Evolutionary conservation across 345 rosid genomes (phyloP).

Genomic region (Clarkia xantiana): DNA sequence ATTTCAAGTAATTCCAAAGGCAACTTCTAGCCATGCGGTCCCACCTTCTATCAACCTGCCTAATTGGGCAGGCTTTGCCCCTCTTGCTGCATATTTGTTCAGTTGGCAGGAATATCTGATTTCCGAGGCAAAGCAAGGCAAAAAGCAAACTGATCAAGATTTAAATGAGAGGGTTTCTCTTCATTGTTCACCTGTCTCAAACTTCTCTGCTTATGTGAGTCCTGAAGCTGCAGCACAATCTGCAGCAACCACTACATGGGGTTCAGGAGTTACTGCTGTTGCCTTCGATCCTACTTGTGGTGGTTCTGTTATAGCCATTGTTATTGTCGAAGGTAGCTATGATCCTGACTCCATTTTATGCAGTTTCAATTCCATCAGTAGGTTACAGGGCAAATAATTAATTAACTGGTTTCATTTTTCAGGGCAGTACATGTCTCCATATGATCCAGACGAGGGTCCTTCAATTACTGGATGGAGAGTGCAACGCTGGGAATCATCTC

Average conservation of each 20-base stretch:
- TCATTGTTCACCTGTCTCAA: slow-evolving; percentile 95
- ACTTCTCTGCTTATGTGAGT: slow-evolving; percentile 96
- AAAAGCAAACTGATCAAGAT: slow-evolving; percentile 53
- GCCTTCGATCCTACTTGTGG: slow-evolving; percentile 98
- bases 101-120: slow-evolving; percentile 93
- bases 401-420: slow-evolving; percentile 9
- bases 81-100: slow-evolving; percentile 86
- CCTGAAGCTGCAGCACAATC: slow-evolving; percentile 98
- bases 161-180: slow-evolving; percentile 47
- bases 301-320: slow-evolving; percentile 96
- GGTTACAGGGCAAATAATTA: slow-evolving; percentile 1
- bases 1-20: slow-evolving; percentile 65
- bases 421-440: slow-evolving; percentile 99
- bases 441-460: slow-evolving; percentile 99
- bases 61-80: slow-evolving; percentile 94
- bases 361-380: slow-evolving; percentile 7
- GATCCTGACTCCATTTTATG: slow-evolving; percentile 9
- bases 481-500: slow-evolving; percentile 98
- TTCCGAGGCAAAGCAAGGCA: slow-evolving; percentile 68
- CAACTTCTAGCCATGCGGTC: slow-evolving; percentile 44
- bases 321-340: slow-evolving; percentile 83
- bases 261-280: slow-evolving; percentile 98
- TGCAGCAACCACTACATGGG: slow-evolving; percentile 99
- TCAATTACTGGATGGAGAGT: slow-evolving; percentile 98
- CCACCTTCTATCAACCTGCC: slow-evolving; percentile 87